A percentile compares a stretch with the other conserved stretches of the same genome.
Evolutionary conservation across 345 rosid genomes (phyloP).

Genomic region (Eucalyptus erythrocorys): DNA sequence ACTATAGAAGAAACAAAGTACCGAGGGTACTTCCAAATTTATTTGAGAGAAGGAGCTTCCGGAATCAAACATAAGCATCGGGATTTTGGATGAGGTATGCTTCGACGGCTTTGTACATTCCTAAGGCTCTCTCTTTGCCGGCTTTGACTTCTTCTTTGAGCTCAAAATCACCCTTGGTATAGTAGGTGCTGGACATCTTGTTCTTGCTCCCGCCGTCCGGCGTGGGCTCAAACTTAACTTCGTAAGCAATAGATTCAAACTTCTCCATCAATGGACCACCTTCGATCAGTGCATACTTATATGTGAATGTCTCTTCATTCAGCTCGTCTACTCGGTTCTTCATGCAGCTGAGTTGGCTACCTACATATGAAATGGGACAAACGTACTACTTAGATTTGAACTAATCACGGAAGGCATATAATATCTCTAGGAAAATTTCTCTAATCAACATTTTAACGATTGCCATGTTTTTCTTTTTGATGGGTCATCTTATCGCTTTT

Average conservation of each 20-base stretch:
- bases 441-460: neutral
- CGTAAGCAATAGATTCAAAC: neutral
- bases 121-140: slow-evolving; percentile 7
- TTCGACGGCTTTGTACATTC: slow-evolving; percentile 12
- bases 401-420: neutral
- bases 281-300: neutral
- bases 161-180: neutral
- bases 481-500: neutral
- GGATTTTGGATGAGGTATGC: slow-evolving; percentile 19
- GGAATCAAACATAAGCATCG: neutral
- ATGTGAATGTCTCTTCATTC: neutral
- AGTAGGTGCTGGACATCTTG: slow-evolving; percentile 1
- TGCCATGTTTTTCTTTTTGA: neutral
- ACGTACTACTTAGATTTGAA: neutral
- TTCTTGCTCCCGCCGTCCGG: slow-evolving; percentile 3
- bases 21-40: neutral
- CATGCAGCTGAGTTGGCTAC: neutral
- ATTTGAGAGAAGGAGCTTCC: neutral
- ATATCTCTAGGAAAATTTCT: neutral
- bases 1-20: neutral
- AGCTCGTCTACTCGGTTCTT: slow-evolving; percentile 1
- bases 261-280: neutral
- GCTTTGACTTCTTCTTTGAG: slow-evolving; percentile 11
- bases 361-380: neutral
- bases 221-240: neutral